phyloP scores from a whole-genome alignment of 768 basidiomycete species.

The Suillus occidentalis region DNA sequence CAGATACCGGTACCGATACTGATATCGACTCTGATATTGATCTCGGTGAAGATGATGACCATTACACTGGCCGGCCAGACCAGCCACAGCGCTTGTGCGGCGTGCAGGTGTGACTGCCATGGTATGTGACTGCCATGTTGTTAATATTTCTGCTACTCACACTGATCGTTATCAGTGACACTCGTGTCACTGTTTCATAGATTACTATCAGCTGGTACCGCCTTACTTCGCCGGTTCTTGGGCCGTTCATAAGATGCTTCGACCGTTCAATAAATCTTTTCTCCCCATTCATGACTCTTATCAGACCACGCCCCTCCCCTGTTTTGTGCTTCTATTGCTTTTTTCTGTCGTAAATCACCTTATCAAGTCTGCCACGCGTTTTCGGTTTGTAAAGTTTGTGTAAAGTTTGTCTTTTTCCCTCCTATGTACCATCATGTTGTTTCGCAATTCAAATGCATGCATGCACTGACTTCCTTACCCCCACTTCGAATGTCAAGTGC shows the following conservation, averaged over 20 bases:
- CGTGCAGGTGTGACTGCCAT: not conserved
- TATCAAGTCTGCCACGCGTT: not conserved
- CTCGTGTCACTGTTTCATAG: no score
- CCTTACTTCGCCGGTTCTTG: no score
- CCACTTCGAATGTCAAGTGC: not conserved
- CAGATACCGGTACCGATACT: not conserved
- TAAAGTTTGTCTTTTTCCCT: not conserved
- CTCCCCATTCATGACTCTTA: no score
- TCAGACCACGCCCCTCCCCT: not conserved
- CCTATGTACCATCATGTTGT: not conserved
- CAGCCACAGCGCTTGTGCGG: not conserved
- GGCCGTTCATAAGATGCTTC: not conserved
- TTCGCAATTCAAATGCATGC: not conserved
- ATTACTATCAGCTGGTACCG: no score
- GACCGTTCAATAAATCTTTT: no score
- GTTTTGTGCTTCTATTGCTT: not conserved
- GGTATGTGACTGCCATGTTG: not conserved
- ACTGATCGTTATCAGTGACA: not conserved
- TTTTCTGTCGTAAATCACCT: not conserved
- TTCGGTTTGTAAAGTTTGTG: not conserved
- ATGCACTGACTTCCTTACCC: not conserved
- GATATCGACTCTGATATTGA: not conserved
- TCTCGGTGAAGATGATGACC: not conserved
- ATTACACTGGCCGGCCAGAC: accelerated
- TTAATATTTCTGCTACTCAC: not conserved